These are phyloP conservation scores for Salix caprea DNA, from an alignment of 345 rosid species.

Conservation along the genomic window DNA sequence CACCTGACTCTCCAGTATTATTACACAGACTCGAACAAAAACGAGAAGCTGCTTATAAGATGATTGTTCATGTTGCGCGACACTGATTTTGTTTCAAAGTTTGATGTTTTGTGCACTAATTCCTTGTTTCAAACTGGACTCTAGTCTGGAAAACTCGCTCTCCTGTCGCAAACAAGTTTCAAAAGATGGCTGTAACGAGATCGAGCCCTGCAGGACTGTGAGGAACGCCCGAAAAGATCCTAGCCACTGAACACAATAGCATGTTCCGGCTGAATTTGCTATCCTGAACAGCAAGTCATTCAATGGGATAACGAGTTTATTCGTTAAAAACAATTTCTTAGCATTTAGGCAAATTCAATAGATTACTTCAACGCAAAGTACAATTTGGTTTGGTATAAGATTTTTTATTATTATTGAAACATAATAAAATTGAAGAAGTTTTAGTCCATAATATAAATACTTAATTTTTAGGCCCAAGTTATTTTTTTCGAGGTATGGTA, in stretches of 20 bases:
- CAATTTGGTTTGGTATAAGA: too few relatives aligned
- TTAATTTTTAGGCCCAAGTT: too few relatives aligned
- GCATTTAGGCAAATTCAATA: too few relatives aligned
- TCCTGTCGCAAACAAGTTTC: conserved; percentile 70
- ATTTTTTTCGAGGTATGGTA: too few relatives aligned
- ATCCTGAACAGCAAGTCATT: conserved; percentile 42
- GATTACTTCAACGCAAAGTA: too few relatives aligned
- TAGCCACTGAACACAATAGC: conserved; percentile 80
- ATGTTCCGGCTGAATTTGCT: conserved; percentile 81
- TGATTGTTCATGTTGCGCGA: neutral
- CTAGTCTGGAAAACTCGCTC: conserved; percentile 62
- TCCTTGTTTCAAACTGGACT: neutral
- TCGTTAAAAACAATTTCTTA: too few relatives aligned
- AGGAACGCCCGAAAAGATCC: conserved; percentile 93
- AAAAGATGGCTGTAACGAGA: conserved; percentile 62
- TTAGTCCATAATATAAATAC: too few relatives aligned
- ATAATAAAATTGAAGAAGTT: too few relatives aligned
- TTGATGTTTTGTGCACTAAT: too few relatives aligned
- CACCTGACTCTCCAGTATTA: neutral
- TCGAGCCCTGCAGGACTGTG: conserved; percentile 68
- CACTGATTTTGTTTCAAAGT: neutral
- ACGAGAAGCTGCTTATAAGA: neutral
- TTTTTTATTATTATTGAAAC: too few relatives aligned
- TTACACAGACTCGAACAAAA: too few relatives aligned
- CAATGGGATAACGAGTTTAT: too few relatives aligned